Conservation (phyloP, 768 basidiomycete genomes). For the Boletus rubroflammeus region DNA sequence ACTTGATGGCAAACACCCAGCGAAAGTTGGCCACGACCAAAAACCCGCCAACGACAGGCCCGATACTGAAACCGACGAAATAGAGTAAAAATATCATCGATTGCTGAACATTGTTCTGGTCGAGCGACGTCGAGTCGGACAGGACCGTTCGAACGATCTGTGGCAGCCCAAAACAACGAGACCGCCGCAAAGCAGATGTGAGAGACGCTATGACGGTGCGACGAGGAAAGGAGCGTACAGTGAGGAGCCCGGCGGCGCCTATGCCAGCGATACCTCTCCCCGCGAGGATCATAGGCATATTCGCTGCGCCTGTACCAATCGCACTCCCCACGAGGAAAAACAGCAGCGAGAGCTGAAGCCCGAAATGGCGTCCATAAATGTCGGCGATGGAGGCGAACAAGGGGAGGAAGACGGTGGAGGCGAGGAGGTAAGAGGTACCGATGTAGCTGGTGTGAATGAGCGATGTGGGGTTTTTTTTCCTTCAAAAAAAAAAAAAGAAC, state of each 20-base stretch:
- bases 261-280: slow-evolving; percentile 50
- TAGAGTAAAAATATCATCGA: slow-evolving; percentile 43
- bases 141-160: slow-evolving; percentile 43
- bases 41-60: slow-evolving; percentile 43
- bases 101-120: slow-evolving; percentile 42
- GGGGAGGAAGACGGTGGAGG: slow-evolving; percentile 52
- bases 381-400: slow-evolving; percentile 49
- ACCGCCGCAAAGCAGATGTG: not conserved
- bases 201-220: not conserved
- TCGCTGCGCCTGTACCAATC: slow-evolving; percentile 44
- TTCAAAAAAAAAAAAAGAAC: not conserved
- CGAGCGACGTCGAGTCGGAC: slow-evolving; percentile 41
- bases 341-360: slow-evolving; percentile 42
- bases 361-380: slow-evolving; percentile 47
- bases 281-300: slow-evolving; percentile 43
- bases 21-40: slow-evolving; percentile 41
- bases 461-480: too few species aligned
- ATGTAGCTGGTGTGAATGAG: slow-evolving; percentile 35
- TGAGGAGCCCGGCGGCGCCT: slow-evolving; percentile 44
- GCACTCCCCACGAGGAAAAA: slow-evolving; percentile 47
- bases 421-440: slow-evolving; percentile 48
- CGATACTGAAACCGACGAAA: slow-evolving; percentile 39
- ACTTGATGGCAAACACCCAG: slow-evolving; percentile 59
- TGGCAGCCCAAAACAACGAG: not conserved
- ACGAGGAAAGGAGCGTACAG: slow-evolving; percentile 18